Evolutionary conservation across 495 filamentous ascomycete species (phyloP), one percentile per base, ranked within the genome.

Genomic region (Jackrogersella multiformis): DNA sequence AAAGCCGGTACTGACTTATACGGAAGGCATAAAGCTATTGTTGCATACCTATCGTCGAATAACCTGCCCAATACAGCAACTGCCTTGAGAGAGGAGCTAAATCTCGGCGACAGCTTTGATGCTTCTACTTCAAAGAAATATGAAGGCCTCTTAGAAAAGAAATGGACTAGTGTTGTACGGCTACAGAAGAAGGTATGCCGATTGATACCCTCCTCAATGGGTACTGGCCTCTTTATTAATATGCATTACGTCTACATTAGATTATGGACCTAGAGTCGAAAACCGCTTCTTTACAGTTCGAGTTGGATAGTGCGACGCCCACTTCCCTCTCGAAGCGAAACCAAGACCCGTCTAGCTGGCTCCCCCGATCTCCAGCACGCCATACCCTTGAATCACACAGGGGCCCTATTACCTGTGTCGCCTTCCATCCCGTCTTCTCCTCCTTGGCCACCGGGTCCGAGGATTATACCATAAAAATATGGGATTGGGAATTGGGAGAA

Each of bases 401-500:
- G 59, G 78, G 84, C 15, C 87, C 91, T 16, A 84, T 99, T 41
- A 97, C 89, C 32, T 94, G 90, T 68, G 87, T 98, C 52, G 95
- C 95, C 2, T 99, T 99, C 77, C 95, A 99, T 75, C 94, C 95
- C 0, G 82, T 95, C 56, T 97, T 96, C 74, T 93, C 93, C 16
- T 92, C 91, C 0, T 81, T 99, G 9, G 95, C 95, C 12, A 95
- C 93, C 0, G 95, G 92, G 15, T 96, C 94, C 35, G 95, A 97
- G 70, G 90, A 93, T 70, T 86, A 85, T 44, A 92, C 88, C 8
- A 92, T 93, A 73, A 99, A 99, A 74, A 93, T 99, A 51, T 99
- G 95, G 95, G 95, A 97, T 72, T 97, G 93, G 92, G 95, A 99
- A 69, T 80, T 97, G 15, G 95, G 95, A 18, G 94, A 97, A 74